phyloP scores from a whole-genome alignment of 805 yeast species.

The Tetrapisispora arboricola region DNA sequence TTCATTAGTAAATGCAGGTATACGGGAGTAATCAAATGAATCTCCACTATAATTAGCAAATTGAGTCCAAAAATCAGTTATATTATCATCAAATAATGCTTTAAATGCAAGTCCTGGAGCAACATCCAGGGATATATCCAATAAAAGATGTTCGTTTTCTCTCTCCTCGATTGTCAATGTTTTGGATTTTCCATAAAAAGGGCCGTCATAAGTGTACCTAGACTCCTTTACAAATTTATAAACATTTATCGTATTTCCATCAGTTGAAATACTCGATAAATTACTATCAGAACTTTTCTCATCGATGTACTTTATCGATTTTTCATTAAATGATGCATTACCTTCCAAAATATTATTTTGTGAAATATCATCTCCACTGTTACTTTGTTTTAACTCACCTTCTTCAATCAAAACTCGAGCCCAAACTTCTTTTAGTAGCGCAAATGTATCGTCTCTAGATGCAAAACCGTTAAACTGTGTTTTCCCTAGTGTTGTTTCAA shows the following conservation, averaged over 20 bases:
- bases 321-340: slow-evolving; percentile 21
- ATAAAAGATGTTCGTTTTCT: slow-evolving; percentile 43
- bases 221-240: slow-evolving; percentile 30
- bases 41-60: slow-evolving; percentile 31
- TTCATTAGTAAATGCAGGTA: slow-evolving; percentile 24
- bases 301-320: slow-evolving; percentile 38
- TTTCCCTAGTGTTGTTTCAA: slow-evolving; percentile 53
- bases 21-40: slow-evolving; percentile 29
- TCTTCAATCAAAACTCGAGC: slow-evolving; percentile 20
- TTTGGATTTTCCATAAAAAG: slow-evolving; percentile 49
- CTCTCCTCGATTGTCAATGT: slow-evolving; percentile 35
- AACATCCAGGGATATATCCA: slow-evolving; percentile 45
- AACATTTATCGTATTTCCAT: slow-evolving; percentile 2
- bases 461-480: slow-evolving; percentile 83
- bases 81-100: slow-evolving; percentile 58
- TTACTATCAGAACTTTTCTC: slow-evolving; percentile 17
- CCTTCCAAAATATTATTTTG: neutral
- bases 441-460: slow-evolving; percentile 67
- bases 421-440: slow-evolving; percentile 62
- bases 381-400: slow-evolving; percentile 1
- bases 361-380: neutral
- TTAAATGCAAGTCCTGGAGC: slow-evolving; percentile 71
- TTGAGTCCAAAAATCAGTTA: slow-evolving; percentile 32
- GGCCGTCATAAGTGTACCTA: slow-evolving; percentile 50
- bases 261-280: neutral